Base-by-base conservation (phyloP, 805 yeast genomes). In the Saccharomyces paradoxus region DNA sequence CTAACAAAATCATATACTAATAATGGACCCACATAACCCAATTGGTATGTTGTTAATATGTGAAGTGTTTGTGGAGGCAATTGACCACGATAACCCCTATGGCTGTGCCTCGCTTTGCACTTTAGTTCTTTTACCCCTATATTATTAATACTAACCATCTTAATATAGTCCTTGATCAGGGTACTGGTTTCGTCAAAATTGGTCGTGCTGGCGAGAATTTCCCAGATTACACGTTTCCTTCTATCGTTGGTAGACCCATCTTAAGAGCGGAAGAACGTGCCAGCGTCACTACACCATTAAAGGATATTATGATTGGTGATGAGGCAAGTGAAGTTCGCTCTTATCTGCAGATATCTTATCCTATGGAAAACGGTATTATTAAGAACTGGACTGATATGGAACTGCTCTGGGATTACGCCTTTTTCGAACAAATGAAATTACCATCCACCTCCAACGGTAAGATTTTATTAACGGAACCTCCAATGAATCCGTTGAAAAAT, bases 331-430 rank as follows among this genome's bases (percentile, higher is more conserved):
- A 87, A 28, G 96, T 88, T 37, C 82, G 99, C 64, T 85, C 96
- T 2, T 81, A 91, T 60, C 78, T 94, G 56, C 96, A 94, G 73
- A 82, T 94, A 55, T 84, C 91, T n/a, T 94, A 94, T 67, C 99
- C 99, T 12, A 91, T 94, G 98, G 99, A 94, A 73, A 94, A 94
- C 70, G 99, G 99, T 66, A 89, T 94, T 64, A 92, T 94, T 69
- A 86, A 84, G 68, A 89, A 91, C 71, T 94, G 99, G 99, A 96
- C 91, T 64, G 99, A 94, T 70, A 94, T 94, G 98, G 96, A 89
- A 65, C 91, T 91, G 64, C 77, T 94, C 57, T 94, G 99, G 99
- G 96, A 94, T 73, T 94, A 92, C 71, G 92, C 98, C 22, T 92
- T 94, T 71, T 87, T 86, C 74, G 96, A 92, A 63, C 82, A 87